Evolutionary conservation across 257 asterid species (phyloP).

Genomic region (Cynanchum wilfordii): DNA sequence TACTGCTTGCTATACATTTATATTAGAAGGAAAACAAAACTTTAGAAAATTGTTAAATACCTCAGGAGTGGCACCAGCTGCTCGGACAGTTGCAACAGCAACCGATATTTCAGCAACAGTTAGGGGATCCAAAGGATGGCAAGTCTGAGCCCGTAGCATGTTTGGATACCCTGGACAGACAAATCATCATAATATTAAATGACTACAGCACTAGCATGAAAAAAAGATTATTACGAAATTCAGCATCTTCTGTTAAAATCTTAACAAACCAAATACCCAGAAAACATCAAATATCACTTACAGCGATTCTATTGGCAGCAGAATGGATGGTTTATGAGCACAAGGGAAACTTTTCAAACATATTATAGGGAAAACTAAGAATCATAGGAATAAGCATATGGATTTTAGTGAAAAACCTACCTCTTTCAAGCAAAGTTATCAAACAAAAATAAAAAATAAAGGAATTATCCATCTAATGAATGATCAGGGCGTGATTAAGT

Average conservation of each 20-base stretch:
- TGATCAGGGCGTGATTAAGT: background rate
- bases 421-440: background rate
- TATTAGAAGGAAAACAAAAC: background rate
- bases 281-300: background rate
- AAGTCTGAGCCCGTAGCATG: conserved; percentile 64
- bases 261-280: background rate
- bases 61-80: conserved; percentile 99
- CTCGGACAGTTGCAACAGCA: conserved; percentile 91
- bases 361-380: background rate
- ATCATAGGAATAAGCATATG: background rate
- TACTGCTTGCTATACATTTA: no score
- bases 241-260: background rate
- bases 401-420: background rate
- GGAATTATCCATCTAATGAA: background rate
- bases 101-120: conserved; percentile 86
- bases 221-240: background rate
- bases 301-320: background rate
- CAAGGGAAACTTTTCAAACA: background rate
- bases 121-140: conserved; percentile 94
- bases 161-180: conserved; percentile 49
- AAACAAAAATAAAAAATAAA: background rate
- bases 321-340: background rate
- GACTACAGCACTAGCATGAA: background rate
- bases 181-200: conserved; percentile 1
- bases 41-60: conserved; percentile 20